Evolutionary conservation across 1,284 basidiomycete species (phyloP).

Genomic region (Austroboletus novae-zelandiae): DNA sequence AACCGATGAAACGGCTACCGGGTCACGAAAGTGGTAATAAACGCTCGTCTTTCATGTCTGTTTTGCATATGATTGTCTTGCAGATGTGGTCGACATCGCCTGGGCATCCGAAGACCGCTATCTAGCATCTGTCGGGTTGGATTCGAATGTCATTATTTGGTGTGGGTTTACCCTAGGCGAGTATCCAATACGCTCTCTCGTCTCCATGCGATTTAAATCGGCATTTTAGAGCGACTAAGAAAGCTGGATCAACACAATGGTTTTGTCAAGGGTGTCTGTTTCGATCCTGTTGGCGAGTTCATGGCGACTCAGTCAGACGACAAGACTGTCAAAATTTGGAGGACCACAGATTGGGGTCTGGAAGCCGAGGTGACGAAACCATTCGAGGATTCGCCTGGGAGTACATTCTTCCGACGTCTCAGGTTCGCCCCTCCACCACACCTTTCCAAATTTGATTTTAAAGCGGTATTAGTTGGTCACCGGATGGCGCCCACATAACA

Average conservation of each 20-base stretch:
- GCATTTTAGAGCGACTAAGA: conserved; percentile 64
- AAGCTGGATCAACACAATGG: conserved; percentile 90
- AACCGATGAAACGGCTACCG: conserved; percentile 81
- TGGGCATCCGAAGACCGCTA: conserved; percentile 93
- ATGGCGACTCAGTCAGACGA: conserved; percentile 98
- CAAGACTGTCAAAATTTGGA: conserved; percentile 95
- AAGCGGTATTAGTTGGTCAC: conserved; percentile 78
- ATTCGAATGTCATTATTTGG: conserved; percentile 92
- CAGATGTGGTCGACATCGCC: conserved; percentile 93
- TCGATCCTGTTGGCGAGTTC: conserved; percentile 96
- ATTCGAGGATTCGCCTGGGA: conserved; percentile 91
- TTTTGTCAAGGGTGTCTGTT: conserved; percentile 98
- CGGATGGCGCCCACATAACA: conserved; percentile 96
- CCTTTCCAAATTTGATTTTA: conserved; percentile 2
- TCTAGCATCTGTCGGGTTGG: conserved; percentile 92
- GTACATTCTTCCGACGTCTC: conserved; percentile 91
- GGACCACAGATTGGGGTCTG: conserved; percentile 87
- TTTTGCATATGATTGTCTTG: conserved; percentile 1
- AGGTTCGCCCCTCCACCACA: conserved; percentile 49
- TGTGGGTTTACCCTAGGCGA: conserved; percentile 83
- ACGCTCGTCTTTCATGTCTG: conserved; percentile 9
- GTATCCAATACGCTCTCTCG: conserved; percentile 19
- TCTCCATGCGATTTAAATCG: neutral
- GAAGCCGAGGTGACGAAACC: conserved; percentile 86
- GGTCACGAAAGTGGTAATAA: conserved; percentile 86